Percentiles rank a stretch among this genome's conserved stretches.
phyloP scores from a whole-genome alignment of 73 alveolate genomes.

The Urostyla sp. region DNA sequence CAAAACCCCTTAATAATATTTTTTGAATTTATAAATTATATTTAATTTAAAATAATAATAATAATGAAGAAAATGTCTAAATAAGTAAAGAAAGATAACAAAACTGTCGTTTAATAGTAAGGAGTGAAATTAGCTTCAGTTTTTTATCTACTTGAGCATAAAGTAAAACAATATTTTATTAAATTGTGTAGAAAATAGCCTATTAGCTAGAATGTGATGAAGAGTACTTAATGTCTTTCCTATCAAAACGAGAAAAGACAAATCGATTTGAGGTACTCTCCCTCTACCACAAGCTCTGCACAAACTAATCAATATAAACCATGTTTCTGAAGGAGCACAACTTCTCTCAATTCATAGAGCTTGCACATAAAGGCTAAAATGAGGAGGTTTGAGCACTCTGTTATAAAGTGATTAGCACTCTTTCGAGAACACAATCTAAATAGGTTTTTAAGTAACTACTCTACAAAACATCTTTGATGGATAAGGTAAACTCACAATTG shows the following conservation, averaged over 20 bases:
- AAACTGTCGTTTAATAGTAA: background rate
- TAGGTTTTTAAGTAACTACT: slow-evolving; percentile 28
- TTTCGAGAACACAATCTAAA: slow-evolving; percentile 35
- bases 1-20: no score
- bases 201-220: slow-evolving; percentile 53
- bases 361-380: background rate
- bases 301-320: slow-evolving; percentile 33
- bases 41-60: no score
- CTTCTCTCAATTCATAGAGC: background rate
- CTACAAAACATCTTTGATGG: background rate
- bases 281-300: slow-evolving; percentile 33
- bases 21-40: no score
- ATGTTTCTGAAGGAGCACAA: slow-evolving; percentile 23
- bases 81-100: background rate
- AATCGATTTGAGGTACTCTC: slow-evolving; percentile 5
- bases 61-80: background rate
- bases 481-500: background rate
- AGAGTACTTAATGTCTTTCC: slow-evolving; percentile 35
- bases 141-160: slow-evolving; percentile 34
- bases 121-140: slow-evolving; percentile 41
- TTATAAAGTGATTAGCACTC: slow-evolving; percentile 6
- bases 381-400: slow-evolving; percentile 35
- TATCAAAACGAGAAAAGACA: slow-evolving; percentile 30
- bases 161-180: background rate
- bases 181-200: slow-evolving; percentile 19